Evolutionary conservation across 371 early-diverging fungal species (phyloP).

Genomic region (Parasitella parasitica): DNA sequence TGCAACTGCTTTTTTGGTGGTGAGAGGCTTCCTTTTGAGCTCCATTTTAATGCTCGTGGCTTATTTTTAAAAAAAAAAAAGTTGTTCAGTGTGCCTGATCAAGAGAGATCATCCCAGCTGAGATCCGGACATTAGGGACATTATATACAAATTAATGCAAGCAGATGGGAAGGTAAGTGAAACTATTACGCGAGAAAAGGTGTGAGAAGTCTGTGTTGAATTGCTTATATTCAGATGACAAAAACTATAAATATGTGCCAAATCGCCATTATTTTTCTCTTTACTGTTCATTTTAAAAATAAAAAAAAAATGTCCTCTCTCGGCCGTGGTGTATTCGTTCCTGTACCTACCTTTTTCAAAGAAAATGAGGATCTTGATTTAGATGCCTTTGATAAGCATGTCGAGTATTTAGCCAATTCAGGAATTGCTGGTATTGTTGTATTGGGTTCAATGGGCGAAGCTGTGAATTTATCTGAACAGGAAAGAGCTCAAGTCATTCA

Average conservation of each 20-base stretch:
- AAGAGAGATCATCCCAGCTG: neutral
- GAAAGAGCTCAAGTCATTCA: constrained; percentile 34
- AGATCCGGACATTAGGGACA: constrained; percentile 3
- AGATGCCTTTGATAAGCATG: constrained; percentile 39
- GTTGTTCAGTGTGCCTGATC: no score
- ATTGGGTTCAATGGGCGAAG: constrained; percentile 50
- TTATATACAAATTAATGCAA: neutral
- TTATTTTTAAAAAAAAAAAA: no score
- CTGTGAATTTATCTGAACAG: constrained; percentile 38
- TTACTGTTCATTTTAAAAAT: neutral
- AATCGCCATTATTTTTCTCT: neutral
- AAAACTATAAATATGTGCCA: neutral
- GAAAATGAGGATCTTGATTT: constrained; percentile 48
- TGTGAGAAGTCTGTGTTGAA: neutral
- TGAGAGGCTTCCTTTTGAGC: neutral
- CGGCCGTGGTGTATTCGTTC: constrained; percentile 42
- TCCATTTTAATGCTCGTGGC: neutral
- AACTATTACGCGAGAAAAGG: neutral
- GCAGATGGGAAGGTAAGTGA: neutral
- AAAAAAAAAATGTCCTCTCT: constrained; percentile 18
- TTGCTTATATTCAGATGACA: neutral
- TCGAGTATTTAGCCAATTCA: constrained; percentile 35
- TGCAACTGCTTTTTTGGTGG: neutral
- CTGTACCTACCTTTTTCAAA: constrained; percentile 48
- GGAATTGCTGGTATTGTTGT: constrained; percentile 49